Evolutionary conservation across 192 early-diverging fungal genomes (phyloP).

Genomic region (Entomortierella chlamydospora): DNA sequence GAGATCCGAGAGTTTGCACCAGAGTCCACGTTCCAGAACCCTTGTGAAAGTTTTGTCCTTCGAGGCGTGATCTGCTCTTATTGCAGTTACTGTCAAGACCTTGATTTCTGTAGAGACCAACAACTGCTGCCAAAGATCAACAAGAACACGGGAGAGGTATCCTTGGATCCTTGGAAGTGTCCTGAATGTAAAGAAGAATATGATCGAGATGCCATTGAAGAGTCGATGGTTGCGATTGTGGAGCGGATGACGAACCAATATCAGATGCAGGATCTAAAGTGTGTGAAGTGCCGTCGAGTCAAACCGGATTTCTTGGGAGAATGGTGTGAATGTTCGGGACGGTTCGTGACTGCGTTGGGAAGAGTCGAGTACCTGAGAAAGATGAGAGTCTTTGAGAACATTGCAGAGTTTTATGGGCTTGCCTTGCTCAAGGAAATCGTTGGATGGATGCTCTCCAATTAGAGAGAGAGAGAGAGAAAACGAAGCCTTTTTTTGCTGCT

Average conservation of each 20-base stretch:
- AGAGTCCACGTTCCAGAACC: constrained; percentile 83
- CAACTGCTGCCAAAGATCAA: constrained; percentile 66
- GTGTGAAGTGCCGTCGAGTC: constrained; percentile 82
- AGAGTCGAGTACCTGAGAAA: constrained; percentile 66
- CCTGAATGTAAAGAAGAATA: constrained; percentile 83
- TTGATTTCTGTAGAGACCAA: constrained; percentile 91
- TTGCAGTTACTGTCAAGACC: constrained; percentile 86
- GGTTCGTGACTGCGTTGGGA: constrained; percentile 63
- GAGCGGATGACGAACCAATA: constrained; percentile 73
- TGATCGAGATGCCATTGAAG: constrained; percentile 83
- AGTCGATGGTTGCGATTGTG: constrained; percentile 82
- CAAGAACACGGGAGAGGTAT: constrained; percentile 52
- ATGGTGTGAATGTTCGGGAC: constrained; percentile 83
- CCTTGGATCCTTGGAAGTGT: constrained; percentile 74
- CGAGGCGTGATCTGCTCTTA: constrained; percentile 87
- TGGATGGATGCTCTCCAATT: constrained; percentile 56
- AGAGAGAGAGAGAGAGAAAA: neutral
- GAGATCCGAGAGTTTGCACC: constrained; percentile 85
- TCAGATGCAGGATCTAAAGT: constrained; percentile 91
- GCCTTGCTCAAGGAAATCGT: constrained; percentile 68
- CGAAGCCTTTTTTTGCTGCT: constrained; percentile 1
- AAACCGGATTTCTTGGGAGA: constrained; percentile 81
- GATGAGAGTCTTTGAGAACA: constrained; percentile 70
- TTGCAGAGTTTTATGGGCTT: constrained; percentile 71
- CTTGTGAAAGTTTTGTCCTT: constrained; percentile 83